Conservation (phyloP, 2,329 filamentous ascomycete genomes). For the Aspergillus aculeatinus region DNA sequence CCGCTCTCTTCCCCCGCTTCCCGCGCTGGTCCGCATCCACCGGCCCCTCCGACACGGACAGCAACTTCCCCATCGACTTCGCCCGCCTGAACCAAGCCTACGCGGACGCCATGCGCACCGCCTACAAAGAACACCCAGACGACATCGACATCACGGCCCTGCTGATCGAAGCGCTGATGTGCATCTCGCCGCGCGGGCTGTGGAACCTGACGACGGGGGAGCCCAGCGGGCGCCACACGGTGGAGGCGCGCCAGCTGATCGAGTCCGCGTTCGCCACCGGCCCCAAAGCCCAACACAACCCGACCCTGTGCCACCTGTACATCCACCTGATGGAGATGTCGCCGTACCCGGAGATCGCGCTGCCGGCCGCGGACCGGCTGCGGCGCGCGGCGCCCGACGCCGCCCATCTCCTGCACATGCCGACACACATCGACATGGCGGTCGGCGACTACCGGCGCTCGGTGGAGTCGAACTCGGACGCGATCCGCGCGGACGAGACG, state of each 20-base stretch:
- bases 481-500: conserved; percentile 66
- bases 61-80: conserved; percentile 49
- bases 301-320: conserved; percentile 70
- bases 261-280: conserved; percentile 55
- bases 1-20: conserved; percentile 61
- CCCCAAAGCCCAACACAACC: conserved; percentile 54
- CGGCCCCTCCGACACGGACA: no score
- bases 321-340: conserved; percentile 79
- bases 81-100: conserved; percentile 57
- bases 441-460: conserved; percentile 69
- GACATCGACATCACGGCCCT: conserved; percentile 63
- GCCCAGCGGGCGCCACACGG: conserved; percentile 44
- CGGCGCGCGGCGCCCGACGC: conserved; percentile 65
- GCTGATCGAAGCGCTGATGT: conserved; percentile 65
- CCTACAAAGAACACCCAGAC: conserved; percentile 50
- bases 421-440: conserved; percentile 70
- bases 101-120: conserved; percentile 57
- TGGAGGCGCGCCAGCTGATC: conserved; percentile 56
- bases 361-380: conserved; percentile 60
- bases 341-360: conserved; percentile 58
- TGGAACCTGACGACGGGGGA: conserved; percentile 60
- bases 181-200: conserved; percentile 61
- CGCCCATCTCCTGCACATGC: conserved; percentile 73
- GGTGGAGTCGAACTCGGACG: conserved; percentile 64
- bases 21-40: conserved; percentile 39